These are phyloP conservation scores for Jasminum sambac DNA, from an alignment of 257 asterid species.

Conservation along the genomic window DNA sequence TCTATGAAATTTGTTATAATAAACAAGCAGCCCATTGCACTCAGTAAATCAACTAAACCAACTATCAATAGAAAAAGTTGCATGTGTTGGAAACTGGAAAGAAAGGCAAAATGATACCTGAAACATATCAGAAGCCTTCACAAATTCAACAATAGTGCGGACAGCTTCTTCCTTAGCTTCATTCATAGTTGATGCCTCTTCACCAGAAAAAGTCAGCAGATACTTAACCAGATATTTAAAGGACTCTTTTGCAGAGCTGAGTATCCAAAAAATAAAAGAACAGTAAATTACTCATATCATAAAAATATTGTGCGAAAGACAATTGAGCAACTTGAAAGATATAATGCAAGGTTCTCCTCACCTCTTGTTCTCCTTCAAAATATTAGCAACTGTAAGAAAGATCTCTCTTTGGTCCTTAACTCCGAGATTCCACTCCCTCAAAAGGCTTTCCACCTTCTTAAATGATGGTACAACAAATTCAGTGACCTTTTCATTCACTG, in stretches of 20 bases:
- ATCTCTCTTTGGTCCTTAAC: slow-evolving; percentile 80
- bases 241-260: slow-evolving; percentile 75
- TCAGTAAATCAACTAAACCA: neutral
- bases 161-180: slow-evolving; percentile 95
- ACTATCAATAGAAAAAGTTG: neutral
- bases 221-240: slow-evolving; percentile 79
- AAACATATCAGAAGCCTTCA: slow-evolving; percentile 80
- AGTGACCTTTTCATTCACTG: slow-evolving; percentile 65
- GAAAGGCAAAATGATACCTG: slow-evolving; percentile 54
- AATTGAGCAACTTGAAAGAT: neutral
- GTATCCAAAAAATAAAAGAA: slow-evolving; percentile 23
- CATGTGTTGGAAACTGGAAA: slow-evolving; percentile 11
- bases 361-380: slow-evolving; percentile 76
- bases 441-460: slow-evolving; percentile 65
- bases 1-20: no score
- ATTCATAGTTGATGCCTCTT: slow-evolving; percentile 51
- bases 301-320: neutral
- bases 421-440: slow-evolving; percentile 85
- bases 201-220: slow-evolving; percentile 81
- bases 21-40: neutral
- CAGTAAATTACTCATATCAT: neutral
- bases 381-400: slow-evolving; percentile 62
- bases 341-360: slow-evolving; percentile 40
- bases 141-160: slow-evolving; percentile 70
- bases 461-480: slow-evolving; percentile 80